Evolutionary conservation across 805 yeast species (phyloP), one percentile per base, ranked within the genome.

Genomic region (Wickerhamiella lipophila): DNA sequence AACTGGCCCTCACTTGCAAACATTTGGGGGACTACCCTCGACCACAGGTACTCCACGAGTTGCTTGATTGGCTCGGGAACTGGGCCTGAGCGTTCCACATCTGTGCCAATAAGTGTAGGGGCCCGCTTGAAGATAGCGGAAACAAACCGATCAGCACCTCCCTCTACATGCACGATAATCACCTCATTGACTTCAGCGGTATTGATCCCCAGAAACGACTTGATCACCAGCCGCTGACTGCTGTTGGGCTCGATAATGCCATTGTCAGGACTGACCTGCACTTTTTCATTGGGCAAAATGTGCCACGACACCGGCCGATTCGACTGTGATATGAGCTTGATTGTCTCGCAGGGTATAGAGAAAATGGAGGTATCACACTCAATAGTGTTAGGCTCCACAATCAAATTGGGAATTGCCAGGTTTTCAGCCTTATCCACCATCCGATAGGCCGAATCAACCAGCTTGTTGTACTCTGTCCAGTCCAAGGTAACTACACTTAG

Each of bases 391-490:
- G 64, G 61, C 40, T 61, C 53, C 21, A 75, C 69, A 2, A 59
- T 57, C 1, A 76, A 67, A 2, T 58, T 56, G 1, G 74, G 69
- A 22, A 76, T 64, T 12, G 67, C 58, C 4, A 66, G 59, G 42
- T 75, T 75, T 52, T 71, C 74, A 6, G 70, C 62, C 18, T 63
- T 64, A 34, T 78, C 75, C 32, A 71, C 55, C 30, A 64, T 62
- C 53, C 65, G 65, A 32, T 70, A 60, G 44, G 74, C 68, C 3
- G 62, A 54, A 11, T 64, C 61, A 26, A 69, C 67, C 9, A 71
- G 54, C 8, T 52, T 52, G 8, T 63, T 61, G 12, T 75, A 62
- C 41, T 58, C 60, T 5, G 55, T 63, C 13, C 58, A 58, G 57
- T 77, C 68, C 8, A 74, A 61, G 2, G 70, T 49, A 11, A 64